phyloP scores from a whole-genome alignment of 495 filamentous ascomycete species.

The Hyaloscypha variabilis region DNA sequence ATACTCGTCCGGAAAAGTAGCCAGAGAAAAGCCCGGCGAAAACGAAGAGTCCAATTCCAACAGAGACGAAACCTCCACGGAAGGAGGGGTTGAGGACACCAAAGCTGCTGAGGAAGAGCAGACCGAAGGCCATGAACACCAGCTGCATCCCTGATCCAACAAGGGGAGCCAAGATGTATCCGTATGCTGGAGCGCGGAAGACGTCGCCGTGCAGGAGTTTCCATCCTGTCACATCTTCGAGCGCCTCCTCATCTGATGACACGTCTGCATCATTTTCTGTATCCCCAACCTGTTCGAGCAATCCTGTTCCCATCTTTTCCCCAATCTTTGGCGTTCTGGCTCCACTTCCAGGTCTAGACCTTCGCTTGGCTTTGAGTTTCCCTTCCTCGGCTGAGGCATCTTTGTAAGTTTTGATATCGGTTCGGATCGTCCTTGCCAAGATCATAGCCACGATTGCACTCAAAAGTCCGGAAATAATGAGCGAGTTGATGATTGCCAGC shows the following conservation, averaged over 20 bases:
- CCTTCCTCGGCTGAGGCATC: conserved; percentile 69
- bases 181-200: conserved; percentile 78
- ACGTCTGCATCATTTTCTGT: conserved; percentile 63
- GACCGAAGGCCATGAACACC: conserved; percentile 79
- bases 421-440: conserved; percentile 76
- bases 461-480: conserved; percentile 82
- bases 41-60: conserved; percentile 84
- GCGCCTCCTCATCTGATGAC: conserved; percentile 72
- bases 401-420: conserved; percentile 72
- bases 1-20: conserved; percentile 87
- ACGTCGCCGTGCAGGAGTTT: conserved; percentile 94
- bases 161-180: conserved; percentile 79
- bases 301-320: conserved; percentile 57
- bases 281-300: conserved; percentile 66
- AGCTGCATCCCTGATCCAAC: conserved; percentile 91
- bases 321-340: conserved; percentile 46
- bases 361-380: conserved; percentile 58
- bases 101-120: conserved; percentile 78
- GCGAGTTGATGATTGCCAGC: conserved; percentile 89
- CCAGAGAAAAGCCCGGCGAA: conserved; percentile 89
- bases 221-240: conserved; percentile 91
- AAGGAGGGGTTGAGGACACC: conserved; percentile 90
- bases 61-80: conserved; percentile 88
- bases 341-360: conserved; percentile 41
- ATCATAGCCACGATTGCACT: conserved; percentile 87